phyloP scores from a whole-genome alignment of 495 filamentous ascomycete genomes.

The Oidiodendron maius region DNA sequence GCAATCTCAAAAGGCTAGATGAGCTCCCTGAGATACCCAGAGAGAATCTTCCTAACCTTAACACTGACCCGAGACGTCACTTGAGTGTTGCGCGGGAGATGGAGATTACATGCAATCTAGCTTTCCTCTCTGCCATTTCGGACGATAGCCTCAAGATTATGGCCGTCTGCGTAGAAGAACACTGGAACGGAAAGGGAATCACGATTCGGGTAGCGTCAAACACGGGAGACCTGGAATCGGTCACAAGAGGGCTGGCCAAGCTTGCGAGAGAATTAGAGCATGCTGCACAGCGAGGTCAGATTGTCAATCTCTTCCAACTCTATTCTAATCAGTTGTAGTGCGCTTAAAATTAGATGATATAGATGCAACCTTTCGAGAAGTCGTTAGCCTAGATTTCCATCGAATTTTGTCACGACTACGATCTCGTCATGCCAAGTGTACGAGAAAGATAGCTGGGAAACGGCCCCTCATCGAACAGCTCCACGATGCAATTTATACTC shows the following conservation, averaged over 20 bases:
- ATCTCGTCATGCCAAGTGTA: conserved; percentile 10
- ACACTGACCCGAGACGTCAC: background rate
- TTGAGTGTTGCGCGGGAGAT: conserved; percentile 11
- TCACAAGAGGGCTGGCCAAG: conserved; percentile 21
- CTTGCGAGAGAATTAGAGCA: conserved; percentile 22
- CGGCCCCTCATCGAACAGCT: conserved; percentile 9
- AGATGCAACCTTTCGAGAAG: conserved; percentile 5
- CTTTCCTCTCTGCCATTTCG: conserved; percentile 22
- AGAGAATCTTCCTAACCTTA: background rate
- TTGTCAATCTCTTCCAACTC: conserved; percentile 8
- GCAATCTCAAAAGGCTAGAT: conserved; percentile 2
- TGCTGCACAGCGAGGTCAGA: conserved; percentile 22
- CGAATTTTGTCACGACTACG: conserved; percentile 16
- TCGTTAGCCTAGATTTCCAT: conserved; percentile 6
- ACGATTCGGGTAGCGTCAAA: conserved; percentile 24
- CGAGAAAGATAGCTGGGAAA: conserved; percentile 9
- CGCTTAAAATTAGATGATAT: conserved; percentile 7
- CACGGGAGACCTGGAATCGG: conserved; percentile 19
- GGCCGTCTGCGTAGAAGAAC: conserved; percentile 29
- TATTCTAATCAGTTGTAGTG: too few relatives aligned
- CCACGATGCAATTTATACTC: background rate
- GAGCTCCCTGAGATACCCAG: conserved; percentile 8
- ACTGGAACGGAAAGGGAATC: conserved; percentile 14
- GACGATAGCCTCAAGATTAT: conserved; percentile 21
- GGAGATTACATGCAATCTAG: conserved; percentile 19